phyloP scores from a whole-genome alignment of 352 stramenopile species.

The Globisporangium cylindrosporum region DNA sequence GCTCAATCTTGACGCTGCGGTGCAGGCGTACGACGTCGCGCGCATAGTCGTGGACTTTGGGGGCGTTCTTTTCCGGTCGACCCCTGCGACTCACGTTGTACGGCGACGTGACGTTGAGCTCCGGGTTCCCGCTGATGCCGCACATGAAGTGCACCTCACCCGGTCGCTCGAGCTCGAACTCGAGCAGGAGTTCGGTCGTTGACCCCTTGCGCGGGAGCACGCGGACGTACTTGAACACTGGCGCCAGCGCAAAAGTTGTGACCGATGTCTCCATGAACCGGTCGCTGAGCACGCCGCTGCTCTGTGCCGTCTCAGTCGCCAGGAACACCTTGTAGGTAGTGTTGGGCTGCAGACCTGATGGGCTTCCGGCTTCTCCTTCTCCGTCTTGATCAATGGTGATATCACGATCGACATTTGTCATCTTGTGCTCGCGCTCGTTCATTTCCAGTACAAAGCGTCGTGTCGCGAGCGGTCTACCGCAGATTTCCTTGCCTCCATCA shows the following conservation, averaged over 20 bases:
- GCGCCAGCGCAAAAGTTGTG: conserved; percentile 41
- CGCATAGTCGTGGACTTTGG: conserved; percentile 55
- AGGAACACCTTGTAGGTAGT: conserved; percentile 50
- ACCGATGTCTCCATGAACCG: conserved; percentile 33
- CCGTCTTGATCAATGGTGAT: background rate
- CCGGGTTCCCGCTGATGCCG: conserved; percentile 46
- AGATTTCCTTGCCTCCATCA: background rate
- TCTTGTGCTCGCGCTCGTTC: conserved; percentile 33
- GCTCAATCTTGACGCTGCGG: conserved; percentile 35
- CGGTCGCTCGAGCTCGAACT: conserved; percentile 49
- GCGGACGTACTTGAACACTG: conserved; percentile 41
- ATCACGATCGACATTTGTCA: conserved; percentile 39
- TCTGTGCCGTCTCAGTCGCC: conserved; percentile 51
- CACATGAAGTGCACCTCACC: conserved; percentile 78
- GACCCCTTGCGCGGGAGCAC: conserved; percentile 60
- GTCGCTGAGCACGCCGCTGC: conserved; percentile 57
- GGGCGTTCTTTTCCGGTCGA: conserved; percentile 24
- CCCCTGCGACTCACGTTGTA: conserved; percentile 76
- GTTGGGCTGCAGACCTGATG: conserved; percentile 29
- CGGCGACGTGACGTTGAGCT: conserved; percentile 67
- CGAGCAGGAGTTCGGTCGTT: conserved; percentile 68
- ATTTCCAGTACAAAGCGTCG: conserved; percentile 22
- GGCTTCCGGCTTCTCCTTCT: background rate
- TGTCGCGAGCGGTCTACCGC: conserved; percentile 5
- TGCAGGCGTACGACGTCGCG: conserved; percentile 54